Base-by-base conservation (phyloP, 495 filamentous ascomycete genomes). In the Aspergillus olivimuriae region DNA sequence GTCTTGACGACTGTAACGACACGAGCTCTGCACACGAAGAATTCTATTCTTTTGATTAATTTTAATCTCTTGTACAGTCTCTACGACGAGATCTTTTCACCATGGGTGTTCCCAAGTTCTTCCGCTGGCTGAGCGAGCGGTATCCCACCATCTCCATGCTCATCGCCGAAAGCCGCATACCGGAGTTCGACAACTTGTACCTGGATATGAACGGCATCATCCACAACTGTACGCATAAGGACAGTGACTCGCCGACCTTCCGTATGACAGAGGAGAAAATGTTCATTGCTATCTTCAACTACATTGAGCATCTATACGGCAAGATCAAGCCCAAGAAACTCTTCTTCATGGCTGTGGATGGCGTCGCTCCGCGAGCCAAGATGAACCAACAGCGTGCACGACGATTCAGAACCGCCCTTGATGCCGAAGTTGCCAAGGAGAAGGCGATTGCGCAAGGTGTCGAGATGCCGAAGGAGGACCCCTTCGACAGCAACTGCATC, bases 171-270 rank as follows among this genome's bases (percentile, higher is more conserved):
- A 99, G 94, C 67, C 86, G 92, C 45, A 99, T 99, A 64, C 94
- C 94, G 23, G 94, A 99, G 62, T 99, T 99, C 65, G 94, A 99
- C 66, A 92, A 87, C 62, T 79, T 99, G 44, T 99, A 98, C 65
- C 76, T 95, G 52, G 92, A 98, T 55, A 96, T 97, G 94, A 97
- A 99, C 63, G 94, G 92, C 47, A 99, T 99, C 61, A 97, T 99
- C 54, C 94, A 99, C 62, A 99, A 99, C 61, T 99, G 94, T 61
- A 97, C 94, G 42, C 94, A 99, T 70, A 95, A 86, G 44, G 92
- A 99, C 57, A 83, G 86, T 8, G 86, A 88, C 53, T 89, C 89
- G 47, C 80, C 90, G 2, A 90, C 85, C 0, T 91, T 90, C 57
- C 89, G 91, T 38, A 84, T 99, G 74, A 88, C 83, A 35, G 94